A percentile compares a stretch with the other conserved stretches of the same genome.
Evolutionary conservation across 2,329 filamentous ascomycete genomes (phyloP).

Genomic region (Venturia nashicola): DNA sequence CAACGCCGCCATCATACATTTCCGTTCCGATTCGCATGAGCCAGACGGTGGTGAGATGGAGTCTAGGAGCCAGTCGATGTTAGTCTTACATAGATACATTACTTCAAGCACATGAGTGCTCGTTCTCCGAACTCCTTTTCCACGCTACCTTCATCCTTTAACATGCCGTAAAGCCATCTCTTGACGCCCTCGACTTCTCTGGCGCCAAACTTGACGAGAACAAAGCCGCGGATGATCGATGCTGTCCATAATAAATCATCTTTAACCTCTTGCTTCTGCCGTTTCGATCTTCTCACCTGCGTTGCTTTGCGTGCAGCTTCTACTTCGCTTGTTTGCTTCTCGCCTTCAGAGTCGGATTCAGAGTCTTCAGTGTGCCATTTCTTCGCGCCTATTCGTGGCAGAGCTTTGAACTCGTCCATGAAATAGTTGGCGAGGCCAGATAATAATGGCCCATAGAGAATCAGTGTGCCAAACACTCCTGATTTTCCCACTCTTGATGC

Average conservation of each 20-base stretch:
- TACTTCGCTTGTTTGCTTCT: slow-evolving; percentile 16
- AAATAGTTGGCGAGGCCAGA: slow-evolving; percentile 59
- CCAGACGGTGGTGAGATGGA: too few relatives aligned
- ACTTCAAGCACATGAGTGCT: slow-evolving; percentile 59
- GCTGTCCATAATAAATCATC: slow-evolving; percentile 68
- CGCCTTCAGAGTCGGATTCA: slow-evolving; percentile 23
- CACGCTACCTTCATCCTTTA: slow-evolving; percentile 63
- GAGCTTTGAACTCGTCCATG: slow-evolving; percentile 60
- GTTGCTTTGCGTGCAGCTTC: slow-evolving; percentile 18
- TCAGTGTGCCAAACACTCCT: slow-evolving; percentile 71
- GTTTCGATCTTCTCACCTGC: slow-evolving; percentile 37
- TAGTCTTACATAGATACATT: slow-evolving; percentile 2
- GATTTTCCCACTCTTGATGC: slow-evolving; percentile 57
- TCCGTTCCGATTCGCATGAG: too few relatives aligned
- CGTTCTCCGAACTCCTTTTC: slow-evolving; percentile 63
- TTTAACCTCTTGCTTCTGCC: slow-evolving; percentile 46
- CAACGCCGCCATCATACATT: too few relatives aligned
- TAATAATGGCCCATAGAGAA: slow-evolving; percentile 64
- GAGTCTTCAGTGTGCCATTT: slow-evolving; percentile 48
- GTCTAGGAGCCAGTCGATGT: too few relatives aligned
- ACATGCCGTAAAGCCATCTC: slow-evolving; percentile 66
- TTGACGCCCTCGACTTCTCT: slow-evolving; percentile 68
- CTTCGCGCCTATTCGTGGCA: slow-evolving; percentile 71
- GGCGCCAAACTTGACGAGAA: slow-evolving; percentile 85
- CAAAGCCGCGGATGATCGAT: slow-evolving; percentile 66